These are phyloP conservation scores for Oidium heveae DNA, from an alignment of 2,329 filamentous ascomycete genomes.

Conservation along the genomic window DNA sequence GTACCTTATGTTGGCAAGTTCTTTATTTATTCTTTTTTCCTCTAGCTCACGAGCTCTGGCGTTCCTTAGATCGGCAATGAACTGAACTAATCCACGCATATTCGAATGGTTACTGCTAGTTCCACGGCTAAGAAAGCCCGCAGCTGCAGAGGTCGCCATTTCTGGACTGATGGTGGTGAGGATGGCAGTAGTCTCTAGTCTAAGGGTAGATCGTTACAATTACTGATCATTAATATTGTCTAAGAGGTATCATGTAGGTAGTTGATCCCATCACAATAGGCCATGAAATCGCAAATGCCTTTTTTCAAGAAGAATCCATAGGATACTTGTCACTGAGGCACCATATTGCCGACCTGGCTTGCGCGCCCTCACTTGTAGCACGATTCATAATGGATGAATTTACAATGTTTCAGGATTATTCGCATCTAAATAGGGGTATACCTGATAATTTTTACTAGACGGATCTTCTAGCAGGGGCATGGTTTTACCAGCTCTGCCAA, in stretches of 20 bases:
- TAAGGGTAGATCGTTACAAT: not conserved
- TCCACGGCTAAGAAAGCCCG: slow-evolving; percentile 40
- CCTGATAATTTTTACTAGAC: not conserved
- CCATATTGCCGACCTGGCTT: not conserved
- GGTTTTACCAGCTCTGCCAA: not conserved
- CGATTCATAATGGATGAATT: too few species aligned
- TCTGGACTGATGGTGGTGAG: not conserved
- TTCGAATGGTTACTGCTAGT: slow-evolving; percentile 34
- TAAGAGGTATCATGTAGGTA: not conserved
- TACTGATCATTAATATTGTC: not conserved
- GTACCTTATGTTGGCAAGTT: slow-evolving; percentile 82
- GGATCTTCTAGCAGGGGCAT: not conserved
- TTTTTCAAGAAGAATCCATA: too few species aligned
- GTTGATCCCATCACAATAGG: not conserved
- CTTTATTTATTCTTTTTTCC: slow-evolving; percentile 98
- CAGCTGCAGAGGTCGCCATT: slow-evolving; percentile 14
- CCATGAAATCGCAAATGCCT: too few species aligned
- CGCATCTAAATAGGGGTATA: too few species aligned
- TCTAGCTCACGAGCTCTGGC: slow-evolving; percentile 85
- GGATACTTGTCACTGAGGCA: not conserved
- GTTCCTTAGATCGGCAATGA: slow-evolving; percentile 91
- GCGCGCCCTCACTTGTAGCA: not conserved
- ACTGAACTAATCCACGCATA: slow-evolving; percentile 76
- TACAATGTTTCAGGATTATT: too few species aligned
- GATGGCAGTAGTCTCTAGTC: too few species aligned